A percentile compares a stretch with the other conserved stretches of the same genome.
These are phyloP conservation scores for Boletus coccyginus DNA, from an alignment of 768 basidiomycete species.

Conservation along the genomic window DNA sequence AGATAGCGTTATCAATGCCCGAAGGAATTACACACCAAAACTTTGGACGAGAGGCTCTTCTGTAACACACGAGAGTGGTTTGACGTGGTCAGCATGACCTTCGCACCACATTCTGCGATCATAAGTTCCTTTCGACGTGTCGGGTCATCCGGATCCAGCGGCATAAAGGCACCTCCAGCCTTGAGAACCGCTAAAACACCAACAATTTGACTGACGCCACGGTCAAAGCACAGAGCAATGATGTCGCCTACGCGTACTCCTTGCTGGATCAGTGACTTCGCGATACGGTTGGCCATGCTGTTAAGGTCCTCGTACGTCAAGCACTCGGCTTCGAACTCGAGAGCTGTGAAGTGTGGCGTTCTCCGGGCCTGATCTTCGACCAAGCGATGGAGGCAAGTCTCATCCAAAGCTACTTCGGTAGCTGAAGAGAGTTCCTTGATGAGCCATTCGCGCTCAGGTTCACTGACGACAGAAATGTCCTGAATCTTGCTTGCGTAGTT, in stretches of 20 bases:
- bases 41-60: conserved; percentile 21
- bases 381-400: conserved; percentile 18
- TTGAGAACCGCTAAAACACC: conserved; percentile 33
- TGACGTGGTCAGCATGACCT: conserved; percentile 26
- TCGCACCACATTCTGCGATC: conserved; percentile 26
- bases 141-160: conserved; percentile 30
- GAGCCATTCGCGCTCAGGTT: conserved; percentile 14
- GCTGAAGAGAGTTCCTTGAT: conserved; percentile 28
- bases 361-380: conserved; percentile 17
- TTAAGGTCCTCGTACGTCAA: conserved; percentile 35
- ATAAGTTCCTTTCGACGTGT: conserved; percentile 28
- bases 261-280: conserved; percentile 23
- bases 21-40: conserved; percentile 13
- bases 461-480: conserved; percentile 17
- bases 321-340: conserved; percentile 29
- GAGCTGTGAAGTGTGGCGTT: conserved; percentile 20
- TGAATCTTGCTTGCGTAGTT: conserved; percentile 11
- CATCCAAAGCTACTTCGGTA: conserved; percentile 7
- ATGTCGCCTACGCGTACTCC: conserved; percentile 26
- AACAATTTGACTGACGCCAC: conserved; percentile 28
- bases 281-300: conserved; percentile 31
- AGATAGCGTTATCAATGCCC: not conserved
- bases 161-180: conserved; percentile 27
- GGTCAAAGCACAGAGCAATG: conserved; percentile 29
- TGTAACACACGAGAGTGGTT: conserved; percentile 22